Conservation (phyloP, 768 basidiomycete species). For the Sporobolomyces pararoseus region DNA sequence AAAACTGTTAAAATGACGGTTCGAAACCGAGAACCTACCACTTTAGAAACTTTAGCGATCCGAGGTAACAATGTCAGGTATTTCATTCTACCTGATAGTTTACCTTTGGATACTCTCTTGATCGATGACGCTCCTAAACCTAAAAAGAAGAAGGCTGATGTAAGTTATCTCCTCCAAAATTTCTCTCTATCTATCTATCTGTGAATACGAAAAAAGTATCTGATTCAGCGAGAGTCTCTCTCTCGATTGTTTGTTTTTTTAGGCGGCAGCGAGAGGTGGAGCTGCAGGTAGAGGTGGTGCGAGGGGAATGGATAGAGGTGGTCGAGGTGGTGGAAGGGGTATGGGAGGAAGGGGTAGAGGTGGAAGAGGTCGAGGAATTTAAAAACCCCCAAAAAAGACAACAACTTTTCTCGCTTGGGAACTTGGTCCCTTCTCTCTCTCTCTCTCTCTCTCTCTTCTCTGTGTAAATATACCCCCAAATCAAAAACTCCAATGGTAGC, state of each 20-base stretch:
- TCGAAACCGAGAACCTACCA: slow-evolving; percentile 77
- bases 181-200: not conserved
- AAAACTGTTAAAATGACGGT: slow-evolving; percentile 97
- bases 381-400: too few species aligned
- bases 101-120: slow-evolving; percentile 91
- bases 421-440: not conserved
- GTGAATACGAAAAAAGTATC: too few species aligned
- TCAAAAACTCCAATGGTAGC: too few species aligned
- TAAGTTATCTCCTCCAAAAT: slow-evolving; percentile 8
- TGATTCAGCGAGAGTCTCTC: not conserved
- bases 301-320: slow-evolving; percentile 19
- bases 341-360: slow-evolving; percentile 6
- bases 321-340: slow-evolving; percentile 13
- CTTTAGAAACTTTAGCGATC: slow-evolving; percentile 86
- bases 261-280: slow-evolving; percentile 8
- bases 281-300: slow-evolving; percentile 11
- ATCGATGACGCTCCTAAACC: slow-evolving; percentile 98
- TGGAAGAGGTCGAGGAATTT: slow-evolving; percentile 19
- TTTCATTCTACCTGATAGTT: slow-evolving; percentile 93
- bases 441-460: too few species aligned
- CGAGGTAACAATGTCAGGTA: slow-evolving; percentile 96
- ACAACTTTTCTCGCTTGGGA: not conserved
- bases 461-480: too few species aligned
- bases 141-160: slow-evolving; percentile 80
- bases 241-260: not conserved